phyloP scores from a whole-genome alignment of 1,284 basidiomycete species.

The Ceratobasidium sp. region DNA sequence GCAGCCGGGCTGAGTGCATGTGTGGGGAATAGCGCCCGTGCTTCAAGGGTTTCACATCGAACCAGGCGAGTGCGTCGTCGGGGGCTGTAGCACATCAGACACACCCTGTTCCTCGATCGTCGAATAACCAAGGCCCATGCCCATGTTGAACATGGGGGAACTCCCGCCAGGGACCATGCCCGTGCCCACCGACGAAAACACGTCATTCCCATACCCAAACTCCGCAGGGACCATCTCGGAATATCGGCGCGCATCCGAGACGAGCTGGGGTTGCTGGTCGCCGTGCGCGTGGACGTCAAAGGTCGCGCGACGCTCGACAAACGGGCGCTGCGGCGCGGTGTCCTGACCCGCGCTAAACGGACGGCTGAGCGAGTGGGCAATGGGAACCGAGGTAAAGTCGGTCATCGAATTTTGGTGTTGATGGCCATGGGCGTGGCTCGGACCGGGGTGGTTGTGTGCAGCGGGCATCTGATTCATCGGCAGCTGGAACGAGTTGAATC shows the following conservation, averaged over 20 bases:
- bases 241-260: constrained; percentile 20
- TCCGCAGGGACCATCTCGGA: constrained; percentile 22
- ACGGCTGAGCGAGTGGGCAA: constrained; percentile 40
- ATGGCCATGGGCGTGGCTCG: constrained; percentile 22
- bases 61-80: constrained; percentile 11
- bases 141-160: constrained; percentile 35
- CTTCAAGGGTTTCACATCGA: constrained; percentile 15
- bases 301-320: constrained; percentile 34
- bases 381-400: constrained; percentile 43
- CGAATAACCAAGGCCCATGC: constrained; percentile 17
- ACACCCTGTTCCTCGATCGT: constrained; percentile 27
- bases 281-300: constrained; percentile 32
- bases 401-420: constrained; percentile 41
- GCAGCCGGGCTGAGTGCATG: constrained; percentile 16
- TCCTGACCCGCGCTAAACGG: constrained; percentile 38
- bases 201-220: constrained; percentile 28
- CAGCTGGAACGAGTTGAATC: constrained; percentile 31
- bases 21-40: constrained; percentile 26
- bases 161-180: constrained; percentile 13
- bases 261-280: constrained; percentile 2
- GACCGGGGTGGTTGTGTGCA: constrained; percentile 14
- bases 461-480: constrained; percentile 39
- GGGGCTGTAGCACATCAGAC: constrained; percentile 13
- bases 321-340: constrained; percentile 14
- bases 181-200: constrained; percentile 16